Base-by-base conservation (phyloP, 2,329 filamentous ascomycete genomes). In the Fusarium mangiferae region DNA sequence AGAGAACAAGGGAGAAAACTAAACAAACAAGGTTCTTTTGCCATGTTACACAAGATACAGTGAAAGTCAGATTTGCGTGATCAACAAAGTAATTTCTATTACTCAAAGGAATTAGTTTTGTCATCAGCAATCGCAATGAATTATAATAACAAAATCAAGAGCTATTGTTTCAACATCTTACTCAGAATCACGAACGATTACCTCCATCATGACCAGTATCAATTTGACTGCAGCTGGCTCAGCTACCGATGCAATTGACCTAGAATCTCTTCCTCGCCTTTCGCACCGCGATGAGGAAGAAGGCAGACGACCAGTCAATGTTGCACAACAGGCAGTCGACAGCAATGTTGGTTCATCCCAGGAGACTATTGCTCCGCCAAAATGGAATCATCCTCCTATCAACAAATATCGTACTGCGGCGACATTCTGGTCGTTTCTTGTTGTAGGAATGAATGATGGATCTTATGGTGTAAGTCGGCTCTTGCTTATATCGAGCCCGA, bases 401-500 rank as follows among this genome's bases (percentile, higher is more conserved):
- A 46, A 46, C 44, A 46, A 46, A 10, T 46, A 46, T 4, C 44
- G 44, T 22, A 46, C 44, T 22, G 26, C 26, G 6, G 44, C 44
- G 6, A 46, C 44, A 15, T 46, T 46, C 18, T 28, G 44, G 44
- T 46, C 44, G 7, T 46, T 46, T 28, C 44, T 46, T 46, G 44
- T 46, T 15, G 26, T 46, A 5, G 44, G 44, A 28, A 46, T 46
- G 44, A 46, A 46, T 9, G 44, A 46, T 3, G 44, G 44, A 15
- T 46, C 44, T 28, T 46, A 28, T 28, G 26, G 44, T 46, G 44
- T 46, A 46, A 46, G 22, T 46, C 0, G 14, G 3, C 18, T 28
- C 13, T 17, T n/a, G 7, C 4, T 28, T 22, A 18, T 46, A 0
- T n/a, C 18, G 6, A 46, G 1, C 8, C 2, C 4, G 28, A 20